Evolutionary conservation across 768 basidiomycete species (phyloP), one percentile per base, ranked within the genome.

Genomic region (Pulveroboletus sp.): DNA sequence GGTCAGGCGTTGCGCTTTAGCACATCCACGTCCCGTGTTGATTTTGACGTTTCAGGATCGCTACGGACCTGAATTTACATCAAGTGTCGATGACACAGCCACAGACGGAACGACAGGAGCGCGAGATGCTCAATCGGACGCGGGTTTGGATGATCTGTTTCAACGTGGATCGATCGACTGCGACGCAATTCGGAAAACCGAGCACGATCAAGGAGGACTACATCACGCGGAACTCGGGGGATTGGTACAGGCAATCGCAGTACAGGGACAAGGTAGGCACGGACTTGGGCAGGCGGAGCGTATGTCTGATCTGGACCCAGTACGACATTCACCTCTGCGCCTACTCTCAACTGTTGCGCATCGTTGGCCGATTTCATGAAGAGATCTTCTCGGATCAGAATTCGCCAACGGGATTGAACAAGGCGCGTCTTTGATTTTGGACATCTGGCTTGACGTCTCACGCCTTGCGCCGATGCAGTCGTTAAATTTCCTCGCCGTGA

Each of bases 81-180:
- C 81, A 85, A 41, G 80, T 79, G 9, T 72, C 81, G 9, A 71
- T 71, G 9, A 72, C 72, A 5, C 81, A 84, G 57, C 78, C 83
- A n/a, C 75, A 80, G 47, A 82, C 78, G 20, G 89, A 92, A 67
- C 81, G 76, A 31, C 81, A 87, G 54, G 87, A 88, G 55, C 76
- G 92, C 16, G 92, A 94, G 70, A 77, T 89, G 29, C 69, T 93
- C 59, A 94, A 96, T 64, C 82, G 86, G 50, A 83, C 81, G 35
- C 73, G 93, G n/a, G 82, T 86, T 24, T 96, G 92, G 92, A 79
- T 94, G 75, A 86, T 88, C 43, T 93, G 89, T 64, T 93, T 86
- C 71, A 89, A 90, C 62, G 65, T 94, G 49, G 93, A 96, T 64
- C 80, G 89, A 16, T 93, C 90, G 23, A 85, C 86, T 3, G 85